Evolutionary conservation across 345 rosid species (phyloP).

Genomic region (Cochlearia excelsa): DNA sequence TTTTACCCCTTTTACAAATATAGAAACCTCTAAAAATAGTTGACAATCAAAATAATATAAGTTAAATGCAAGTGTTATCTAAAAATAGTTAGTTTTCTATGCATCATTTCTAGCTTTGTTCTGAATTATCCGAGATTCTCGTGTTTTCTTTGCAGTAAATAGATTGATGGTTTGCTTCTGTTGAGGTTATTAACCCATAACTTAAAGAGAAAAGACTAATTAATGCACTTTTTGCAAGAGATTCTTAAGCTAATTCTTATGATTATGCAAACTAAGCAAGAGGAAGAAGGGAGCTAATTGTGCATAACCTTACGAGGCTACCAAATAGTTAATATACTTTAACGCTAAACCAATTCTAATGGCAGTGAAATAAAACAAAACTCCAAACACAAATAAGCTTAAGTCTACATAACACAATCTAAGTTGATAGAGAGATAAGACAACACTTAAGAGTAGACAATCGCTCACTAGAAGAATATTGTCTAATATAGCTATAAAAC

Average conservation of each 20-base stretch:
- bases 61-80: too few species aligned
- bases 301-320: constrained; percentile 20
- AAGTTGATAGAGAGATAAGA: constrained; percentile 14
- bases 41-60: too few species aligned
- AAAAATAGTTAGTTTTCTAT: too few species aligned
- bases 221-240: constrained; percentile 6
- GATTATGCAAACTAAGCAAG: constrained; percentile 24
- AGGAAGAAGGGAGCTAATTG: not conserved
- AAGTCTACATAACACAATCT: constrained; percentile 39
- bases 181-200: too few species aligned
- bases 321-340: constrained; percentile 9
- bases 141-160: too few species aligned
- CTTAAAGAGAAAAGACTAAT: not conserved
- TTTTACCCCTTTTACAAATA: constrained; percentile 16
- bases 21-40: constrained; percentile 26
- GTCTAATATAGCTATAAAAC: constrained; percentile 10
- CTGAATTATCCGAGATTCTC: too few species aligned
- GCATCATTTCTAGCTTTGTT: too few species aligned
- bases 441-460: constrained; percentile 25
- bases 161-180: too few species aligned
- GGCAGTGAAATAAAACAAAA: constrained; percentile 18
- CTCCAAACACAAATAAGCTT: constrained; percentile 35
- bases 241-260: constrained; percentile 22
- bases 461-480: constrained; percentile 22
- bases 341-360: not conserved